These are phyloP conservation scores for Keqinozyma sinolaborantium DNA, from an alignment of 1,139 yeast genomes.

Conservation along the genomic window DNA sequence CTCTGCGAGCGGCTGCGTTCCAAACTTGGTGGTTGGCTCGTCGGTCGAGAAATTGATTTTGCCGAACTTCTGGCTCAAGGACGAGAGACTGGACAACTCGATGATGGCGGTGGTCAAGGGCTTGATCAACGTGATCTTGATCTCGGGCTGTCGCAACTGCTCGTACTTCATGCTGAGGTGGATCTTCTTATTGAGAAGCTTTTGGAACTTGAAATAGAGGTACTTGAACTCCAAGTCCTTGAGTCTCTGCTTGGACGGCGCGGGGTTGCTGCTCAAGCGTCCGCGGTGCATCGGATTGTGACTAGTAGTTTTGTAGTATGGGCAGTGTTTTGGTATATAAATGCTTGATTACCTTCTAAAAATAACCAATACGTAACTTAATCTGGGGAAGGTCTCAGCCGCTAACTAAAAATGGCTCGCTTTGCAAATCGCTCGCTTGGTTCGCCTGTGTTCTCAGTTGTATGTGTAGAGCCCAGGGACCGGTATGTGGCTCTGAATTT, in stretches of 20 bases:
- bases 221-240: slow-evolving; percentile 34
- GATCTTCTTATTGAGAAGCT: slow-evolving; percentile 37
- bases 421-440: too few species aligned
- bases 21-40: slow-evolving; percentile 15
- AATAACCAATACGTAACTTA: too few species aligned
- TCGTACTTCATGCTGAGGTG: slow-evolving; percentile 51
- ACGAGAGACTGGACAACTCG: slow-evolving; percentile 16
- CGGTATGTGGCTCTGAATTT: too few species aligned
- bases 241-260: slow-evolving; percentile 4
- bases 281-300: not conserved
- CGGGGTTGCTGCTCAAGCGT: not conserved
- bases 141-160: slow-evolving; percentile 54
- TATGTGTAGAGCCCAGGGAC: too few species aligned
- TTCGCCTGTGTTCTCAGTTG: too few species aligned
- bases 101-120: slow-evolving; percentile 41
- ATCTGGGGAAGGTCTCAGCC: too few species aligned
- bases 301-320: too few species aligned
- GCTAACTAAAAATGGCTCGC: too few species aligned
- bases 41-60: slow-evolving; percentile 7
- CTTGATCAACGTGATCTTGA: slow-evolving; percentile 45
- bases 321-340: too few species aligned
- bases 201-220: slow-evolving; percentile 36
- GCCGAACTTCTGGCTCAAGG: slow-evolving; percentile 7
- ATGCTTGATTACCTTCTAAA: too few species aligned
- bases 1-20: slow-evolving; percentile 10